Conservation (phyloP, 108 stramenopile species). For the Cylindrotheca fusiformis region DNA sequence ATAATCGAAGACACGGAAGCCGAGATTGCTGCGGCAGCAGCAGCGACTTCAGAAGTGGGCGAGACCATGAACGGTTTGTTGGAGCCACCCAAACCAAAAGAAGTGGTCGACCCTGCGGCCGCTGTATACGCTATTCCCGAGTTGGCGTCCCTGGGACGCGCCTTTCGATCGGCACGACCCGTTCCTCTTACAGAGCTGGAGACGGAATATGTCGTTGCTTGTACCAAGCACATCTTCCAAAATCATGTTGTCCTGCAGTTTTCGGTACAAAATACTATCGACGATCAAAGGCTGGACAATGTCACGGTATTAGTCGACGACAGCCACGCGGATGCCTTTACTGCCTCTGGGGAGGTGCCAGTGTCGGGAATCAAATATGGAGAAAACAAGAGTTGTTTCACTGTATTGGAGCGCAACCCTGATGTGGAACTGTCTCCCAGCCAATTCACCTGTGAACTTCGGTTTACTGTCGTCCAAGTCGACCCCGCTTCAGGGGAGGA, state of each 20-base stretch:
- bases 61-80: constrained; percentile 19
- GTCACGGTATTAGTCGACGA: constrained; percentile 86
- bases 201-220: constrained; percentile 88
- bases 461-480: constrained; percentile 75
- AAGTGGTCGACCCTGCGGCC: constrained; percentile 71
- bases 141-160: constrained; percentile 72
- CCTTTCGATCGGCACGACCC: constrained; percentile 72
- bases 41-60: constrained; percentile 13
- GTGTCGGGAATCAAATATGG: constrained; percentile 58
- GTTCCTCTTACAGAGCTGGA: constrained; percentile 81
- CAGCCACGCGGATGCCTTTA: constrained; percentile 53
- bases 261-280: constrained; percentile 90
- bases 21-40: constrained; percentile 17
- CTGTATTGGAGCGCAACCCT: constrained; percentile 58
- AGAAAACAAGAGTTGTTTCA: constrained; percentile 73
- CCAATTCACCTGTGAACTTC: constrained; percentile 67
- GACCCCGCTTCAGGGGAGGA: constrained; percentile 82
- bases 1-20: constrained; percentile 77
- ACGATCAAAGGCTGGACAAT: constrained; percentile 84
- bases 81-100: constrained; percentile 27
- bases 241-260: constrained; percentile 91
- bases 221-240: constrained; percentile 90
- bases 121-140: constrained; percentile 87
- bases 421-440: constrained; percentile 34
- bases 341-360: constrained; percentile 59